phyloP scores from a whole-genome alignment of 2,329 filamentous ascomycete genomes.

The Penicillium sp. region DNA sequence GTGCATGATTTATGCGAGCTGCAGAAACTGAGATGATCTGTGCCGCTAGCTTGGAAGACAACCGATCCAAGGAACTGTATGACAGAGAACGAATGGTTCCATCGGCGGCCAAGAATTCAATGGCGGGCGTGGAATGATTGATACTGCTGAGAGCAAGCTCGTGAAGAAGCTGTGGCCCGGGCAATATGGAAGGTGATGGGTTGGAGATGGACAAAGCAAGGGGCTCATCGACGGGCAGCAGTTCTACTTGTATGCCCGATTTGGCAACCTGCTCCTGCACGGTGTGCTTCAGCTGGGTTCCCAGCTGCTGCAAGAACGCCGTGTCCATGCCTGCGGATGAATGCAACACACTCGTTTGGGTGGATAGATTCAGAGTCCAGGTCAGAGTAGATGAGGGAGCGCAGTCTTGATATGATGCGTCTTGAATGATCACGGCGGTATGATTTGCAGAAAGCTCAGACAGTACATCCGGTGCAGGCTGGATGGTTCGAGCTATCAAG shows the following conservation, averaged over 20 bases:
- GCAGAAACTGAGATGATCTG: constrained; percentile 40
- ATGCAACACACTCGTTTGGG: constrained; percentile 24
- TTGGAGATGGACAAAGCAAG: constrained; percentile 55
- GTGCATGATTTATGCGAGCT: constrained; percentile 9
- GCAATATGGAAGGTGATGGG: constrained; percentile 46
- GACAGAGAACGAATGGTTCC: constrained; percentile 48
- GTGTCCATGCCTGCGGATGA: constrained; percentile 23
- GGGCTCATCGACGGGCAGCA: constrained; percentile 7
- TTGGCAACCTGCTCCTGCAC: constrained; percentile 21
- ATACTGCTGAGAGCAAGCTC: constrained; percentile 53
- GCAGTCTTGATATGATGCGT: not conserved
- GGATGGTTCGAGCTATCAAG: constrained; percentile 15
- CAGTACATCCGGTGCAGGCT: constrained; percentile 11
- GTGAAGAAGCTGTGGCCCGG: constrained; percentile 56
- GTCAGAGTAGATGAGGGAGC: constrained; percentile 16
- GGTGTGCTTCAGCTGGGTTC: constrained; percentile 26
- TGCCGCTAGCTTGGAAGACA: constrained; percentile 53
- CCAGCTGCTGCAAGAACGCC: constrained; percentile 26
- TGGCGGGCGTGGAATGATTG: constrained; percentile 45
- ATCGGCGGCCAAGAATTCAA: constrained; percentile 58
- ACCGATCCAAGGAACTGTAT: constrained; percentile 58
- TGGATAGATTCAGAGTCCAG: constrained; percentile 20
- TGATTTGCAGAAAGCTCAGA: constrained; percentile 12
- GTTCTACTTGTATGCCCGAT: constrained; percentile 9
- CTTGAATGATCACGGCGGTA: constrained; percentile 25